These are phyloP conservation scores for Cynanchum wilfordii DNA, from an alignment of 257 asterid species.

Conservation along the genomic window DNA sequence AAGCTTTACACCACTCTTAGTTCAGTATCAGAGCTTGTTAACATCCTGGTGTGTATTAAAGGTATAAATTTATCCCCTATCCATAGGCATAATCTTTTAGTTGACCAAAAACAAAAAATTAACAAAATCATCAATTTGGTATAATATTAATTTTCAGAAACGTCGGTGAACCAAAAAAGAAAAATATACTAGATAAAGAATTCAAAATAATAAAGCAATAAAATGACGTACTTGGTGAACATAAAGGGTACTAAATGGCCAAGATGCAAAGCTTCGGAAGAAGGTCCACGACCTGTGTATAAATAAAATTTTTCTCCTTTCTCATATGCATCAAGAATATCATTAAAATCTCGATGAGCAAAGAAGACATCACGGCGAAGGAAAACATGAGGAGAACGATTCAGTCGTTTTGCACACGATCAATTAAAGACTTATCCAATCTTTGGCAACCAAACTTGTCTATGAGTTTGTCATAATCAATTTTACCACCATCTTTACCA, in stretches of 20 bases:
- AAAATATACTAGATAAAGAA: not conserved
- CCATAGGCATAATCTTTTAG: no score
- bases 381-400: constrained; percentile 73
- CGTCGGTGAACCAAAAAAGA: not conserved
- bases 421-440: constrained; percentile 55
- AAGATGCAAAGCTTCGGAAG: constrained; percentile 93
- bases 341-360: constrained; percentile 81
- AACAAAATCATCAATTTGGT: not conserved
- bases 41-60: no score
- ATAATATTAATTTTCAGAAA: not conserved
- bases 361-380: constrained; percentile 98
- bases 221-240: constrained; percentile 71
- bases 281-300: constrained; percentile 95
- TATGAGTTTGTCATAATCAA: constrained; percentile 85
- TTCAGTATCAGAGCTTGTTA: no score
- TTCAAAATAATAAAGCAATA: not conserved
- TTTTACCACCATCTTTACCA: constrained; percentile 77
- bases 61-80: constrained; percentile 7
- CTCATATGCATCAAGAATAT: constrained; percentile 69
- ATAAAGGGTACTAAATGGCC: constrained; percentile 94
- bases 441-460: constrained; percentile 91
- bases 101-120: not conserved
- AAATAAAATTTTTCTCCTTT: constrained; percentile 82
- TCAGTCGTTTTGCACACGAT: constrained; percentile 68
- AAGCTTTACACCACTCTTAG: no score